Conservation (phyloP, 2,329 filamentous ascomycete species). For the Venturia oleaginea region DNA sequence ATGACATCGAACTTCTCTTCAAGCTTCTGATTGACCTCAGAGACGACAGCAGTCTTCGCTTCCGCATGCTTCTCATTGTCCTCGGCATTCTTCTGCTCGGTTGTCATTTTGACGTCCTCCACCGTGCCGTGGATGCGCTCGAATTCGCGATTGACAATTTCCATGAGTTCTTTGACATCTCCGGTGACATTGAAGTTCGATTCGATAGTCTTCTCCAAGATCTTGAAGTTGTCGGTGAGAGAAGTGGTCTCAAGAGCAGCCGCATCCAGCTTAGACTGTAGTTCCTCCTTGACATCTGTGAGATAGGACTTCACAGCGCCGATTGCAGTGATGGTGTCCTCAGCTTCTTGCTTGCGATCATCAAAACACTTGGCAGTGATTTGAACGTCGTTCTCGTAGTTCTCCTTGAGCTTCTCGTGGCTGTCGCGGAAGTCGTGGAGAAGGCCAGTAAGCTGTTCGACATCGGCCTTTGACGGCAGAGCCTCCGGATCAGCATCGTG, state of each 20-base stretch:
- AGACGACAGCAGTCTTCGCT: conserved; percentile 44
- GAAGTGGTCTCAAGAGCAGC: conserved; percentile 57
- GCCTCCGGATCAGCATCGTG: conserved; percentile 60
- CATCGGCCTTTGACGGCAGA: conserved; percentile 67
- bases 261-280: conserved; percentile 68
- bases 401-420: conserved; percentile 61
- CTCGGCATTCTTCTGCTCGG: conserved; percentile 50
- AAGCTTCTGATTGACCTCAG: conserved; percentile 47
- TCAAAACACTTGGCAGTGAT: conserved; percentile 71
- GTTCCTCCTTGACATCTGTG: conserved; percentile 65
- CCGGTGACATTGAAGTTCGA: conserved; percentile 34
- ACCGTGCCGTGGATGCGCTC: conserved; percentile 76
- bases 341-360: conserved; percentile 74
- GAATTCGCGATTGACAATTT: conserved; percentile 75
- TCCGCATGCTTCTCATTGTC: conserved; percentile 52
- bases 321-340: conserved; percentile 67
- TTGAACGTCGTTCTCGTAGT: conserved; percentile 64
- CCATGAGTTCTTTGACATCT: conserved; percentile 53
- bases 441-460: conserved; percentile 51
- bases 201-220: conserved; percentile 58
- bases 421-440: conserved; percentile 44
- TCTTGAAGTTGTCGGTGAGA: conserved; percentile 53
- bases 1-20: conserved; percentile 76
- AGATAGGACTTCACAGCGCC: conserved; percentile 69
- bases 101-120: conserved; percentile 70